A percentile compares a stretch with the other conserved stretches of the same genome.
Conservation (phyloP, 768 basidiomycete genomes). For the Cubamyces sp. region DNA sequence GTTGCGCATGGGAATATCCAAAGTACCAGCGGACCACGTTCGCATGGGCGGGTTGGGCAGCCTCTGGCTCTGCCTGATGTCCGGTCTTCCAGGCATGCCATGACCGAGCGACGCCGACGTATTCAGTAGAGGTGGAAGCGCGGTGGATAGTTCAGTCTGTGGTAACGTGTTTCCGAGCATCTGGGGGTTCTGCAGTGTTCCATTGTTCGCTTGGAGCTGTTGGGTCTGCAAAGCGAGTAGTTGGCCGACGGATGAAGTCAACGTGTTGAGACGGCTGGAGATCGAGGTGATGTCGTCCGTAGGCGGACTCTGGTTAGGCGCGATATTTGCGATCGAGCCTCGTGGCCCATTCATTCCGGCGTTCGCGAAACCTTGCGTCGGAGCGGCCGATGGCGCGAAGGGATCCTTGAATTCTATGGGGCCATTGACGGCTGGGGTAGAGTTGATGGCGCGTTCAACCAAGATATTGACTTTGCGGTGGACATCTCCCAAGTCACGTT, state of each 20-base stretch:
- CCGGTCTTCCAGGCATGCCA: conserved; percentile 66
- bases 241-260: conserved; percentile 86
- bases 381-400: conserved; percentile 54
- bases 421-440: conserved; percentile 24
- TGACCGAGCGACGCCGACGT: conserved; percentile 50
- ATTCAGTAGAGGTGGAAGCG: conserved; percentile 18
- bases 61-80: conserved; percentile 61
- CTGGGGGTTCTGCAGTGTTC: conserved; percentile 28
- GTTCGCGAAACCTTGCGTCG: conserved; percentile 21
- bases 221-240: conserved; percentile 82
- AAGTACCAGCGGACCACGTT: conserved; percentile 83
- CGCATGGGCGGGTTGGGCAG: conserved; percentile 73
- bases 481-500: conserved; percentile 72
- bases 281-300: conserved; percentile 76
- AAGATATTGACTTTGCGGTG: conserved; percentile 79
- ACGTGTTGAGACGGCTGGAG: conserved; percentile 74
- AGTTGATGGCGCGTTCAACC: conserved; percentile 59
- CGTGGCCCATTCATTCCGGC: conserved; percentile 50
- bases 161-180: conserved; percentile 38
- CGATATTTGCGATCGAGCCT: conserved; percentile 67
- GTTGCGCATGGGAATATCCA: conserved; percentile 71
- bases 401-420: conserved; percentile 83
- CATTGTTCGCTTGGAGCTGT: conserved; percentile 53
- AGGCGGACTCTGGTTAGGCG: conserved; percentile 70
- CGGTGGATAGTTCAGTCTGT: conserved; percentile 40